Evolutionary conservation across 2,329 filamentous ascomycete species (phyloP).

Genomic region (Aspergillus jensenii): DNA sequence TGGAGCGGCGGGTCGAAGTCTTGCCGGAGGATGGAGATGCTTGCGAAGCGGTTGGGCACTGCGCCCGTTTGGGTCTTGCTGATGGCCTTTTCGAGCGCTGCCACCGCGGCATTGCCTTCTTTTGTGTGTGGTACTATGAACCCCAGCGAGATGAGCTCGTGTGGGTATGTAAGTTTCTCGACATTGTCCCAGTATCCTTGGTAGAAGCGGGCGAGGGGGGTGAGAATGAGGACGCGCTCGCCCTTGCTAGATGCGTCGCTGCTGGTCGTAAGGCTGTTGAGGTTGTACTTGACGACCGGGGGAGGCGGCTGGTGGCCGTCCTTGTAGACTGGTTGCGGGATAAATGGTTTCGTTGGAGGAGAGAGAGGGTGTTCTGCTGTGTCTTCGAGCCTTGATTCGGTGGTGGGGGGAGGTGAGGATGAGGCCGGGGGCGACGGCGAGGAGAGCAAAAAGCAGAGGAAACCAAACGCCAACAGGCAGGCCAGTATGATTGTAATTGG

Average conservation of each 20-base stretch:
- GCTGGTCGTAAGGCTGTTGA: slow-evolving; percentile 91
- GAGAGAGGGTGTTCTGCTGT: slow-evolving; percentile 70
- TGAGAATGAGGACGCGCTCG: slow-evolving; percentile 87
- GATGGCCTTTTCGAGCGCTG: slow-evolving; percentile 80
- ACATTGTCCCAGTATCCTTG: slow-evolving; percentile 95
- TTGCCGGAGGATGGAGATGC: slow-evolving; percentile 90
- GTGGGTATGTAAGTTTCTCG: slow-evolving; percentile 78
- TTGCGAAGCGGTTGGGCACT: slow-evolving; percentile 81
- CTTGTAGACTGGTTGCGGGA: slow-evolving; percentile 49
- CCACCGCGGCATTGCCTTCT: slow-evolving; percentile 84
- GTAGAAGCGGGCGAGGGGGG: slow-evolving; percentile 91
- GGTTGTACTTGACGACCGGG: slow-evolving; percentile 86
- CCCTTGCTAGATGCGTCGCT: slow-evolving; percentile 71
- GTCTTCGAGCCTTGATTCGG: slow-evolving; percentile 53
- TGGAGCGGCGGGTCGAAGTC: slow-evolving; percentile 82
- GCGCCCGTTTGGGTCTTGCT: slow-evolving; percentile 80
- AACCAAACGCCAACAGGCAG: slow-evolving; percentile 68
- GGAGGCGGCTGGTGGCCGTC: slow-evolving; percentile 63
- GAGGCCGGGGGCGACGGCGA: slow-evolving; percentile 50
- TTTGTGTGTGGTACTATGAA: slow-evolving; percentile 95
- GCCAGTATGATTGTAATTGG: slow-evolving; percentile 74
- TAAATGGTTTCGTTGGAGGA: slow-evolving; percentile 71
- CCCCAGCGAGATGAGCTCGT: slow-evolving; percentile 89
- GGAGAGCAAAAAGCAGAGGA: slow-evolving; percentile 55
- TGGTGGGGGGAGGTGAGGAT: slow-evolving; percentile 50